phyloP scores from a whole-genome alignment of 495 filamentous ascomycete species.

The Aspergillus wentii region DNA sequence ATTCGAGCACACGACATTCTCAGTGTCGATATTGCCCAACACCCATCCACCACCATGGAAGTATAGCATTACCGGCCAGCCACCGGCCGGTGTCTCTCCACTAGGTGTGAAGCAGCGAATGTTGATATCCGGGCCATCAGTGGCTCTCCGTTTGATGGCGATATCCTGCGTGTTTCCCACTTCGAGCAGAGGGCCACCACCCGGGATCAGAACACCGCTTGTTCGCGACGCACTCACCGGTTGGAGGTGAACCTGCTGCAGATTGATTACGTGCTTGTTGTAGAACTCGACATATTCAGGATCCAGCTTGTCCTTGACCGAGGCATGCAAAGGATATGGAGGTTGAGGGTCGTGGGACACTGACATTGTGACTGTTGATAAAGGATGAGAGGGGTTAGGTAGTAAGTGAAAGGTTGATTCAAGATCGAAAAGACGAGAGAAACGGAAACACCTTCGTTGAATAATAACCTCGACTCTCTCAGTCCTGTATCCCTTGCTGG shows the following conservation, averaged over 20 bases:
- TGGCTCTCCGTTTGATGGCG: slow-evolving; percentile 37
- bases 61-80: slow-evolving; percentile 54
- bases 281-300: slow-evolving; percentile 52
- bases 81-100: slow-evolving; percentile 32
- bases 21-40: slow-evolving; percentile 52
- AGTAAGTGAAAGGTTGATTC: no score
- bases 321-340: slow-evolving; percentile 52
- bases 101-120: slow-evolving; percentile 46
- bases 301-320: slow-evolving; percentile 40
- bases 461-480: no score
- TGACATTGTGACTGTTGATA: slow-evolving; percentile 18
- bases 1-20: slow-evolving; percentile 54
- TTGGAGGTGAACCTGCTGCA: slow-evolving; percentile 47
- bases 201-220: slow-evolving; percentile 48
- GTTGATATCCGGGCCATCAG: slow-evolving; percentile 40
- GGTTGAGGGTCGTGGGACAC: slow-evolving; percentile 30
- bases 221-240: slow-evolving; percentile 49
- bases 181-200: slow-evolving; percentile 43
- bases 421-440: no score
- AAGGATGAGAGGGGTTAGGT: no score
- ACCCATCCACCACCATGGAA: slow-evolving; percentile 60
- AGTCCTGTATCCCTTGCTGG: no score
- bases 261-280: slow-evolving; percentile 46
- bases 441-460: no score
- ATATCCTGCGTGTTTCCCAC: slow-evolving; percentile 49